phyloP scores from a whole-genome alignment of 768 basidiomycete genomes.

The Phlebiopsis flavidoalba region DNA sequence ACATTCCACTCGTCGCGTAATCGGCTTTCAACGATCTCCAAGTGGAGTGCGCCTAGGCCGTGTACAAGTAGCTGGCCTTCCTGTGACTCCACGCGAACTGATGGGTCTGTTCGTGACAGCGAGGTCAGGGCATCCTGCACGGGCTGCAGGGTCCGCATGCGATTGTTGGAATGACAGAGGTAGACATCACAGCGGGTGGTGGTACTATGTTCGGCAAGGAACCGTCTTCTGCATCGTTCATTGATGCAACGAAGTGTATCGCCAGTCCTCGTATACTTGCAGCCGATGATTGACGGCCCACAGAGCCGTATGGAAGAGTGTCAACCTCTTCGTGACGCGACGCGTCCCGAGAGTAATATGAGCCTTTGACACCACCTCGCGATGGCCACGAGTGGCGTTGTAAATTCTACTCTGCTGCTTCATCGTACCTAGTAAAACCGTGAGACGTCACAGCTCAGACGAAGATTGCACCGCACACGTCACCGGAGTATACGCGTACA shows the following conservation, averaged over 20 bases:
- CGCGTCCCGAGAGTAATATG: slow-evolving; percentile 73
- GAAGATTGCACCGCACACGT: not conserved
- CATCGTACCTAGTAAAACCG: slow-evolving; percentile 51
- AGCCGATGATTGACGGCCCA: slow-evolving; percentile 81
- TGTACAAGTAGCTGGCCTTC: slow-evolving; percentile 84
- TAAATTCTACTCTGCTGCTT: slow-evolving; percentile 54
- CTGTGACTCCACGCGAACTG: slow-evolving; percentile 70
- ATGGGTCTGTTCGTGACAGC: slow-evolving; percentile 84
- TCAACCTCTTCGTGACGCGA: slow-evolving; percentile 74
- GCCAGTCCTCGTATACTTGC: slow-evolving; percentile 81
- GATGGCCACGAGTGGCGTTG: slow-evolving; percentile 63
- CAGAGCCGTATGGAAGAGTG: slow-evolving; percentile 71
- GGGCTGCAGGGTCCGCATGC: slow-evolving; percentile 69
- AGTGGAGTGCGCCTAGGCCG: slow-evolving; percentile 79
- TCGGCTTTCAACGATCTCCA: slow-evolving; percentile 86
- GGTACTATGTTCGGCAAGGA: slow-evolving; percentile 42
- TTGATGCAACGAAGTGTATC: slow-evolving; percentile 70
- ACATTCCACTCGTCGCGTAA: slow-evolving; percentile 76
- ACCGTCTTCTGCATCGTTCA: slow-evolving; percentile 30
- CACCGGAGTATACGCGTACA: slow-evolving; percentile 84
- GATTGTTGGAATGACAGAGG: slow-evolving; percentile 77
- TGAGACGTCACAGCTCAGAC: not conserved
- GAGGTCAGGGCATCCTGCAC: slow-evolving; percentile 72
- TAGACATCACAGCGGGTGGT: slow-evolving; percentile 83
- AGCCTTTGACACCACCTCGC: slow-evolving; percentile 73